A percentile compares a stretch with the other conserved stretches of the same genome.
These are phyloP conservation scores for Tilletia horrida DNA, from an alignment of 1,284 basidiomycete genomes.

Conservation along the genomic window DNA sequence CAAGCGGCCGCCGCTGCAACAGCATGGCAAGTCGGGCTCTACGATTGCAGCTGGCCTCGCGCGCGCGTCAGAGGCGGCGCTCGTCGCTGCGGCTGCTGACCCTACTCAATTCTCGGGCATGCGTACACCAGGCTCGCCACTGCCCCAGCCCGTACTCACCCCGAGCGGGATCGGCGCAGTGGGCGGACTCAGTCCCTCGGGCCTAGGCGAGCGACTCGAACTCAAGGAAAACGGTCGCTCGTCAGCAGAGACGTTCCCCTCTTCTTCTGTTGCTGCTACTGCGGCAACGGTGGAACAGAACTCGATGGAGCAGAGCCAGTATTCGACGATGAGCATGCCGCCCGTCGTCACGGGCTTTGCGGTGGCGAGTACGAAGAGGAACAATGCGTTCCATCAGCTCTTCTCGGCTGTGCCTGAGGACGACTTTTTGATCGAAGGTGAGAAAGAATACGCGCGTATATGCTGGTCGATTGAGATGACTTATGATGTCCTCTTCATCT, in stretches of 20 bases:
- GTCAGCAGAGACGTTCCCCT: background rate
- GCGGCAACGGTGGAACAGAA: slow-evolving; percentile 27
- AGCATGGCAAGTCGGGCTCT: background rate
- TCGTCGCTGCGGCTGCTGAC: slow-evolving; percentile 12
- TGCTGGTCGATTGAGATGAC: background rate
- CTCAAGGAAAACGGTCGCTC: slow-evolving; percentile 29
- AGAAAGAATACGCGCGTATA: slow-evolving; percentile 35
- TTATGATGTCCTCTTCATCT: background rate
- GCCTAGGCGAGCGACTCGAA: slow-evolving; percentile 27
- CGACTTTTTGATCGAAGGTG: slow-evolving; percentile 96
- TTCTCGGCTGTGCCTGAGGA: slow-evolving; percentile 83
- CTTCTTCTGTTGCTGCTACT: background rate
- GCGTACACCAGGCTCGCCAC: background rate
- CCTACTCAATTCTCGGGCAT: background rate
- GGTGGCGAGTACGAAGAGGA: slow-evolving; percentile 89
- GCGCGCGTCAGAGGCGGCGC: background rate
- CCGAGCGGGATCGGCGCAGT: slow-evolving; percentile 34
- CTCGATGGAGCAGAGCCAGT: slow-evolving; percentile 27
- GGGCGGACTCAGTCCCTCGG: slow-evolving; percentile 30
- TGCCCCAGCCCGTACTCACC: slow-evolving; percentile 26
- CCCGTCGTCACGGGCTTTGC: slow-evolving; percentile 69
- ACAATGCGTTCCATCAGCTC: slow-evolving; percentile 90
- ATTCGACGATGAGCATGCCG: background rate
- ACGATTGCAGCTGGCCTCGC: slow-evolving; percentile 10
- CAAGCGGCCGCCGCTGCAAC: background rate